These are phyloP conservation scores for Neurospora sp. DNA, from an alignment of 495 filamentous ascomycete species.

Conservation along the genomic window DNA sequence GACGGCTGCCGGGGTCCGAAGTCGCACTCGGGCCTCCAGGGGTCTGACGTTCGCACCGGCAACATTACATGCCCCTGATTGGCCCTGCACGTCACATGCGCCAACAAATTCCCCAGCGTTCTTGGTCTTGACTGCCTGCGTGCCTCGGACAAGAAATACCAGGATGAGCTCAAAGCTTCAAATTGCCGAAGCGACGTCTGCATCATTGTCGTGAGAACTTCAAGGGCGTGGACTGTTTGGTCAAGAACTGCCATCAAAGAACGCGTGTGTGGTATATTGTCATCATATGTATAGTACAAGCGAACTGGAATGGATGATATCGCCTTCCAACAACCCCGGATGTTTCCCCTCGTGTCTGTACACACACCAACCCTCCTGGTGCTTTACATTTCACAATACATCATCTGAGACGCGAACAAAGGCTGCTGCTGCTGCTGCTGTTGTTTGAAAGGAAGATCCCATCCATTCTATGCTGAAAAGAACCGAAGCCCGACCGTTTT, in stretches of 20 bases:
- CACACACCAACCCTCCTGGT: not conserved
- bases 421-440: not conserved
- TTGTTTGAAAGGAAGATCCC: conserved; percentile 2
- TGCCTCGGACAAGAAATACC: not conserved
- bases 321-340: not conserved
- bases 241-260: not conserved
- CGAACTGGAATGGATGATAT: not conserved
- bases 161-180: not conserved
- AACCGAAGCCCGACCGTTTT: conserved; percentile 14
- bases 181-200: not conserved
- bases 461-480: conserved; percentile 23
- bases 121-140: not conserved
- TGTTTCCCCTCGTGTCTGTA: not conserved
- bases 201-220: not conserved
- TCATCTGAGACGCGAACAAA: not conserved
- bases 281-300: not conserved
- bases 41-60: not conserved
- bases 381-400: not conserved
- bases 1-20: not conserved
- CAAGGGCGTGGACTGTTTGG: not conserved
- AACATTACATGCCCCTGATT: not conserved
- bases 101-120: not conserved
- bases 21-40: not conserved
- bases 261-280: not conserved
- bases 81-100: not conserved